Evolutionary conservation across 495 filamentous ascomycete genomes (phyloP).

Genomic region (Acidiella bohemica): DNA sequence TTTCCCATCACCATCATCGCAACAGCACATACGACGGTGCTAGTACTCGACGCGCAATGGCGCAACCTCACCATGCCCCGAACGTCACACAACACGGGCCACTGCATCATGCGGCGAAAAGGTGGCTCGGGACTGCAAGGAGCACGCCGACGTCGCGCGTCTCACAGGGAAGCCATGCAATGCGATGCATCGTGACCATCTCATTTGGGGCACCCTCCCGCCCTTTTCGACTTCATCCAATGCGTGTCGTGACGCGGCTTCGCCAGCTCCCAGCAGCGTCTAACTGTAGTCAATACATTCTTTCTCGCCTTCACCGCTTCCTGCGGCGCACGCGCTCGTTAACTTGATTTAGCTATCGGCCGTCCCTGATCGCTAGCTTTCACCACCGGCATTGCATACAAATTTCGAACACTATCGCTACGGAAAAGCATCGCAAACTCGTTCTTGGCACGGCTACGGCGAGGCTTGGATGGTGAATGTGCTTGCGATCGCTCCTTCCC

Average conservation of each 20-base stretch:
- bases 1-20: too few species aligned
- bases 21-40: too few species aligned
- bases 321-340: not conserved
- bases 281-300: not conserved
- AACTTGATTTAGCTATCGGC: not conserved
- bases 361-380: not conserved
- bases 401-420: not conserved
- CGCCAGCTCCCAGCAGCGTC: too few species aligned
- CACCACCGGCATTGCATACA: not conserved
- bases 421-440: not conserved
- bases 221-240: not conserved
- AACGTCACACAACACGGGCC: not conserved
- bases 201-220: too few species aligned
- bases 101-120: not conserved
- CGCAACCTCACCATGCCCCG: too few species aligned
- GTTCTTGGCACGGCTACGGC: not conserved
- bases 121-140: not conserved
- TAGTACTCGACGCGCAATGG: too few species aligned
- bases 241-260: not conserved
- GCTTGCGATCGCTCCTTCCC: not conserved
- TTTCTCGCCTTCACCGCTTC: not conserved
- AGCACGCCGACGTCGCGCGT: not conserved
- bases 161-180: not conserved
- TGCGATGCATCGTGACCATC: not conserved
- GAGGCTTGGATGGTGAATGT: not conserved